Percentiles rank a stretch among this genome's conserved stretches.
Evolutionary conservation across 208 protist species (phyloP).

Genomic region (Zelonia costaricensis): DNA sequence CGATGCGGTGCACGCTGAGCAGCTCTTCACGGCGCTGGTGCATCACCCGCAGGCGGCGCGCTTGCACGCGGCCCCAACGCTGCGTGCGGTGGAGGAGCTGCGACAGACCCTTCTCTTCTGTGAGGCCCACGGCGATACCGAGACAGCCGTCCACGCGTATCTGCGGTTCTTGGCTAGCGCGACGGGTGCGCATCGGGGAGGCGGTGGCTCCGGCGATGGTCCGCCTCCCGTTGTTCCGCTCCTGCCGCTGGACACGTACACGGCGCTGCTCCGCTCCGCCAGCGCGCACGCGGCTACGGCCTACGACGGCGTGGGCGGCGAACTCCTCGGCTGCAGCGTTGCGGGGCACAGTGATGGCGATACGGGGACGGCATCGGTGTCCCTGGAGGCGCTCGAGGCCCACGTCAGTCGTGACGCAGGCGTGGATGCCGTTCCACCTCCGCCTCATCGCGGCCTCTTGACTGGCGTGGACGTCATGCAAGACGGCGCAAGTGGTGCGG

Average conservation of each 20-base stretch:
- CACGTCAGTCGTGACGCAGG: too few relatives aligned
- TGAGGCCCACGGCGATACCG: slow-evolving; percentile 13
- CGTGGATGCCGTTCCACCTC: too few relatives aligned
- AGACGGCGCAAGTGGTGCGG: too few relatives aligned
- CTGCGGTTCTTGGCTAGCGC: slow-evolving; percentile 2
- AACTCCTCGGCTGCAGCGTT: neutral
- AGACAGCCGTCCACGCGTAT: slow-evolving; percentile 27
- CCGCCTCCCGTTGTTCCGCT: slow-evolving; percentile 3
- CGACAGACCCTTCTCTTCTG: slow-evolving; percentile 18
- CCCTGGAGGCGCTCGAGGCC: neutral
- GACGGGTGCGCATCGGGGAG: neutral
- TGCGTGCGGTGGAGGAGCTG: slow-evolving; percentile 4
- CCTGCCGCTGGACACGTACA: slow-evolving; percentile 6
- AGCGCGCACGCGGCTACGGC: slow-evolving; percentile 11
- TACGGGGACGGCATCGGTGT: neutral
- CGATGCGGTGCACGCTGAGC: slow-evolving; percentile 3
- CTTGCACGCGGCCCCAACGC: neutral
- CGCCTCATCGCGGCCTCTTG: too few relatives aligned
- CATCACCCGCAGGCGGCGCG: slow-evolving; percentile 1
- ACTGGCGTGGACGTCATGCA: too few relatives aligned
- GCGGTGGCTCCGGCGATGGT: neutral
- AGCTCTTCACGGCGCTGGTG: slow-evolving; percentile 8
- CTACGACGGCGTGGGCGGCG: neutral
- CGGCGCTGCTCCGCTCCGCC: slow-evolving; percentile 16
- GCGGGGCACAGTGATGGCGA: neutral